phyloP scores from a whole-genome alignment of 768 basidiomycete species.

The Leccinum pellstonianum region DNA sequence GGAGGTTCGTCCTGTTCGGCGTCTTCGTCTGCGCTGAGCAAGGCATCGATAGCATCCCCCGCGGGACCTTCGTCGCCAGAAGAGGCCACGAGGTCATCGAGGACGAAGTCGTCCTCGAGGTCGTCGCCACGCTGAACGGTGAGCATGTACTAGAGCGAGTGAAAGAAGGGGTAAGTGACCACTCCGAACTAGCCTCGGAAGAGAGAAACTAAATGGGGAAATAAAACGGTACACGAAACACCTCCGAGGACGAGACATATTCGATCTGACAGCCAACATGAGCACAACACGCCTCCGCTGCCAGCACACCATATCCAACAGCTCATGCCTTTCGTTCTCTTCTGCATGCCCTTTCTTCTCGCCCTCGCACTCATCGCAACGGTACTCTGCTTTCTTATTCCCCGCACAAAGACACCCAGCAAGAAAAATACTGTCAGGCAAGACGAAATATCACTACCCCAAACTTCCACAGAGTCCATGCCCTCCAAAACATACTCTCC shows the following conservation, averaged over 20 bases:
- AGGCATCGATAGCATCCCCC: conserved; percentile 36
- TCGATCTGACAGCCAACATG: conserved; percentile 25
- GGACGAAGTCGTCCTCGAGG: conserved; percentile 79
- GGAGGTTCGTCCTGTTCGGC: conserved; percentile 35
- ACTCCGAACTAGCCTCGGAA: background rate
- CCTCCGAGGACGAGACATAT: background rate
- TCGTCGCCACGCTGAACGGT: conserved; percentile 62
- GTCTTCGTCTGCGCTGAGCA: conserved; percentile 49
- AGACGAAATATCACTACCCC: background rate
- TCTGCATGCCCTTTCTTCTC: conserved; percentile 10
- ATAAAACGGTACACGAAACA: background rate
- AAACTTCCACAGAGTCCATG: conserved; percentile 10
- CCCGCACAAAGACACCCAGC: conserved; percentile 1
- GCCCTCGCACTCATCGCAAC: conserved; percentile 12
- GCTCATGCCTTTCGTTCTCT: conserved; percentile 8
- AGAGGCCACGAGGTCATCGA: conserved; percentile 63
- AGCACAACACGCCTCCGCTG: conserved; percentile 24
- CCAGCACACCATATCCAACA: conserved; percentile 5
- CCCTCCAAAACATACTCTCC: conserved; percentile 19
- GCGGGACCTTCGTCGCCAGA: conserved; percentile 54
- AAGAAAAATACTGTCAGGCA: background rate
- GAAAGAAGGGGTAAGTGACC: background rate
- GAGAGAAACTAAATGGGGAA: conserved; percentile 14
- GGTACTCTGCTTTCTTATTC: conserved; percentile 3
- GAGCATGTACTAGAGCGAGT: conserved; percentile 4